phyloP scores from a whole-genome alignment of 176 grass and related monocot genomes.

The Themeda triandra region DNA sequence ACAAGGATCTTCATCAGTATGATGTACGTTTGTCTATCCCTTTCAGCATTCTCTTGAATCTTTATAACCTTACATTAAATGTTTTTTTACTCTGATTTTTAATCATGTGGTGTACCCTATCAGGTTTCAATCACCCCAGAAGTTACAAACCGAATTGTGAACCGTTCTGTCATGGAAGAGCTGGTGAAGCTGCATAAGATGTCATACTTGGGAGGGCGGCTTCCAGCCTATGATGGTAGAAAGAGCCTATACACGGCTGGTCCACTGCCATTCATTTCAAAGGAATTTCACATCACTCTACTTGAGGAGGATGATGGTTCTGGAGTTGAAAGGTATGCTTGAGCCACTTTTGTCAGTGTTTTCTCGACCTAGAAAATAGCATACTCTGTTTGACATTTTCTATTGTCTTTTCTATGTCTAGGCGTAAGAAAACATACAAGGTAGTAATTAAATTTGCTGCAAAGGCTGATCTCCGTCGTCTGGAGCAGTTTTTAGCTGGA shows the following conservation, averaged over 20 bases:
- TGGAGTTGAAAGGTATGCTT: conserved; percentile 46
- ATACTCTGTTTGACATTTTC: too few species aligned
- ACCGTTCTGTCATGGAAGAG: conserved; percentile 67
- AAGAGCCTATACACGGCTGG: conserved; percentile 91
- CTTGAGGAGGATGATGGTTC: conserved; percentile 76
- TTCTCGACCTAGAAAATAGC: too few species aligned
- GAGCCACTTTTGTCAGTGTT: not conserved
- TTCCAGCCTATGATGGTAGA: conserved; percentile 88
- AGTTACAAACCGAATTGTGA: conserved; percentile 45
- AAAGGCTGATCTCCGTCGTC: conserved; percentile 56
- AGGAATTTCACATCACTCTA: conserved; percentile 66
- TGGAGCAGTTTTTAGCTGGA: conserved; percentile 74
- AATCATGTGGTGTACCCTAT: not conserved
- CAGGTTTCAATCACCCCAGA: conserved; percentile 79
- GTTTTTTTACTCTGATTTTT: not conserved
- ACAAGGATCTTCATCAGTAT: conserved; percentile 94
- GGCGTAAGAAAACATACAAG: conserved; percentile 61
- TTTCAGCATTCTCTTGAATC: not conserved
- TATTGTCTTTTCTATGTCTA: conserved; percentile 5
- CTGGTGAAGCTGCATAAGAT: conserved; percentile 62
- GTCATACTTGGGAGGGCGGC: conserved; percentile 71
- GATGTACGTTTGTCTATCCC: conserved; percentile 56
- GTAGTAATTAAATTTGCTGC: conserved; percentile 87
- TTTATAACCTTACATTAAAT: not conserved
- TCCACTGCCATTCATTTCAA: conserved; percentile 70